Evolutionary conservation across 768 basidiomycete species (phyloP).

Genomic region (Lyophyllum semitale): DNA sequence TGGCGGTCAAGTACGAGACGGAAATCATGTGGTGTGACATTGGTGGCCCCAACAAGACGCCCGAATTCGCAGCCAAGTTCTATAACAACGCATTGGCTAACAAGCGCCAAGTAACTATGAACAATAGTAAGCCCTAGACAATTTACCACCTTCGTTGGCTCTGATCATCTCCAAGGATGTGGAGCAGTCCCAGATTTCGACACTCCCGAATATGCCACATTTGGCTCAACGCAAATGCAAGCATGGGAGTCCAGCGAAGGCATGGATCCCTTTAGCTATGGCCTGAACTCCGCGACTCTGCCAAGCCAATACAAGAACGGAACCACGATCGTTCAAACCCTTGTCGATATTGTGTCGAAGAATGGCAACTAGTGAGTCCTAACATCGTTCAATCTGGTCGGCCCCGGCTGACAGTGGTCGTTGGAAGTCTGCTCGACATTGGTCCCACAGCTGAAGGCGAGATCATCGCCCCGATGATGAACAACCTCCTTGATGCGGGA

Average conservation of each 20-base stretch:
- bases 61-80: conserved; percentile 45
- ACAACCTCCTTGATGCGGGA: conserved; percentile 52
- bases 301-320: conserved; percentile 49
- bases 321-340: conserved; percentile 46
- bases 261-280: conserved; percentile 56
- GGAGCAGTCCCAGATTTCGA: conserved; percentile 53
- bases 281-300: conserved; percentile 44
- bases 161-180: conserved; percentile 36
- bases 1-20: conserved; percentile 46
- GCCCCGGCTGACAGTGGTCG: not conserved
- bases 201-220: conserved; percentile 55
- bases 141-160: not conserved
- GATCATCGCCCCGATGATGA: conserved; percentile 48
- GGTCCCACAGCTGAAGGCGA: conserved; percentile 58
- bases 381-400: not conserved
- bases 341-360: conserved; percentile 62
- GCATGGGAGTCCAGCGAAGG: conserved; percentile 64
- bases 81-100: conserved; percentile 41
- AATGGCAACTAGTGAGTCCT: conserved; percentile 58
- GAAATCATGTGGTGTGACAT: conserved; percentile 71
- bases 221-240: conserved; percentile 44
- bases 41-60: conserved; percentile 48
- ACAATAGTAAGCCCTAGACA: conserved; percentile 27
- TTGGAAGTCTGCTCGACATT: conserved; percentile 46
- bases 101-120: conserved; percentile 49